phyloP scores from a whole-genome alignment of 805 yeast species.

The Schwanniomyces sp. region DNA sequence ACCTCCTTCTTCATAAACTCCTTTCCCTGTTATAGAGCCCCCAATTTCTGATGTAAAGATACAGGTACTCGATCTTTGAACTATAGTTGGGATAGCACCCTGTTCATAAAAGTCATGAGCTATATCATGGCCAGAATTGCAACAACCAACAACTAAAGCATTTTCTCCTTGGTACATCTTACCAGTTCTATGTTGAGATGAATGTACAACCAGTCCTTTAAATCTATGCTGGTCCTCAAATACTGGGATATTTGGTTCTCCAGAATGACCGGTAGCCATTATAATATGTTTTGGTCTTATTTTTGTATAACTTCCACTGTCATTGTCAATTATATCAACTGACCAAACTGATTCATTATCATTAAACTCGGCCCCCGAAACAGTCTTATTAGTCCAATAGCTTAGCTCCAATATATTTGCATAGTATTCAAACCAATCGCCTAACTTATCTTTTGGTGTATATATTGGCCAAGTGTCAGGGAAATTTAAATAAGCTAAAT shows the following conservation, averaged over 20 bases:
- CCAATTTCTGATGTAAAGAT: constrained; percentile 38
- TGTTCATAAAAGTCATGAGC: constrained; percentile 46
- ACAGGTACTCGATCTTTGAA: constrained; percentile 47
- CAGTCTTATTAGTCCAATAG: constrained; percentile 22
- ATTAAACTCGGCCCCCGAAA: constrained; percentile 29
- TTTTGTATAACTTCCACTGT: constrained; percentile 17
- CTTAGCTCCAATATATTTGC: constrained; percentile 41
- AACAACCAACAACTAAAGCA: constrained; percentile 46
- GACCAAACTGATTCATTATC: constrained; percentile 26
- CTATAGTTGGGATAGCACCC: constrained; percentile 43
- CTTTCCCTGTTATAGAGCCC: constrained; percentile 24
- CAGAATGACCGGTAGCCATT: constrained; percentile 47
- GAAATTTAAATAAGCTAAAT: constrained; percentile 38
- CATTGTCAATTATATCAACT: constrained; percentile 28
- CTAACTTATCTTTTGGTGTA: constrained; percentile 47
- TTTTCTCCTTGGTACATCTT: constrained; percentile 38
- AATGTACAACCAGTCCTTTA: constrained; percentile 40
- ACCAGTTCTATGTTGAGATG: constrained; percentile 43
- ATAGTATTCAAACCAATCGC: constrained; percentile 43
- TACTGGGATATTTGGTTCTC: constrained; percentile 44
- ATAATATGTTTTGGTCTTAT: constrained; percentile 38
- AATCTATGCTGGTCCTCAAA: constrained; percentile 37
- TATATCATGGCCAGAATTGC: constrained; percentile 48
- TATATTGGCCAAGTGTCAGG: constrained; percentile 44
- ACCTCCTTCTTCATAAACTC: constrained; percentile 37